Evolutionary conservation across 768 basidiomycete species (phyloP), one percentile per base, ranked within the genome.

Genomic region (Tephrocybe sp.): DNA sequence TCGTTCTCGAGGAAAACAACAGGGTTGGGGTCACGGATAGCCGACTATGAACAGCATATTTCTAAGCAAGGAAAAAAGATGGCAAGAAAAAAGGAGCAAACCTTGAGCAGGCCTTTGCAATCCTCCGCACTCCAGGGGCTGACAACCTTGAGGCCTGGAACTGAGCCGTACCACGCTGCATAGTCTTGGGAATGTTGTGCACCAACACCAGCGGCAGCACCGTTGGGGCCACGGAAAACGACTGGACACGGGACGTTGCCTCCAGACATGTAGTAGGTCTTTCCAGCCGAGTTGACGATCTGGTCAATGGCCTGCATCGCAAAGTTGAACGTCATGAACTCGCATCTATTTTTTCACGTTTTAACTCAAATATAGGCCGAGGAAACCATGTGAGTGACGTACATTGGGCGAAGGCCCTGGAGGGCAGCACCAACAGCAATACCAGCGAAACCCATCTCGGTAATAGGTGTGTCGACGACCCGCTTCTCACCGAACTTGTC

Each of bases 251-350:
- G 91, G 15, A 97, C 94, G 63, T 94, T 97, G 56, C 97, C 97
- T 50, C 97, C 97, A 31, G 97, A 98, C 97, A 99, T 99, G 82
- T 99, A 99, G 73, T 97, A 94, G 3, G 97, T 99, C 78, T 98
- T 99, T 53, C 92, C 97, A 48, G 89, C 97, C n/a, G 97, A 98
- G 80, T 99, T 99, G 71, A 99, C 93, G 55, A 99, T 99, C 65
- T 99, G 97, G 74, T 99, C 97, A 68, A 99, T 98, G 50, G 97
- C 94, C 73, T 94, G 93, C 95, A 98, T 99, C 57, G 95, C 95
- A 67, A 99, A 98, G 79, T 99, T 98, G 79, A 95, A 98, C 13
- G 95, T 98, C 95, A 97, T 98, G 77, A 97, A 99, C 77, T 98
- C 95, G 80, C 94, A 97, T 63, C 91, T 93, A 52, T 25, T 27